Evolutionary conservation across 2,329 filamentous ascomycete genomes (phyloP).

Genomic region (Chrysosphaeria jannelii): DNA sequence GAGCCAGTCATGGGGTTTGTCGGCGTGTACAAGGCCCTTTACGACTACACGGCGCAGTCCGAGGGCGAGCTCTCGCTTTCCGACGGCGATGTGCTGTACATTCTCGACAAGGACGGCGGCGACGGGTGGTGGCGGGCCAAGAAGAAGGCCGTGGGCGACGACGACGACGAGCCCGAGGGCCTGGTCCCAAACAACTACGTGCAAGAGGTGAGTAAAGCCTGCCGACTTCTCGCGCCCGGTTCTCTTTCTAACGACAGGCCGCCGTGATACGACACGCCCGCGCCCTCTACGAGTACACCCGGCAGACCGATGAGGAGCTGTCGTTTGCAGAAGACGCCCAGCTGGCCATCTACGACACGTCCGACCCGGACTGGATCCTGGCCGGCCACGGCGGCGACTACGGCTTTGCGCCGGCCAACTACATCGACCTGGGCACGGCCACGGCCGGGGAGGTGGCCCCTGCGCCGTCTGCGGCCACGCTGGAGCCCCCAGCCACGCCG

Average conservation of each 20-base stretch:
- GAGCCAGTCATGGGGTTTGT: constrained; percentile 5
- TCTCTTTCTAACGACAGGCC: constrained; percentile 1
- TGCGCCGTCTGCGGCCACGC: constrained; percentile 10
- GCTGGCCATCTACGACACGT: constrained; percentile 62
- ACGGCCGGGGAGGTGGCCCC: constrained; percentile 10
- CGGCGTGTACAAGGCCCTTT: constrained; percentile 6
- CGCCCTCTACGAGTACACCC: constrained; percentile 91
- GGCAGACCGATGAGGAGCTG: constrained; percentile 91
- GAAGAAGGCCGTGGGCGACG: constrained; percentile 56
- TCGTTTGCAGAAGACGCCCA: constrained; percentile 75
- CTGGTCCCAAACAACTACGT: constrained; percentile 87
- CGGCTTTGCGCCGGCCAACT: constrained; percentile 87
- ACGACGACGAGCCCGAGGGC: constrained; percentile 74
- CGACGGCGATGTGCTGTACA: constrained; percentile 6
- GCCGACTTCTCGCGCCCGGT: constrained; percentile 1
- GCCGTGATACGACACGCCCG: constrained; percentile 36
- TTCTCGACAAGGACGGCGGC: constrained; percentile 28
- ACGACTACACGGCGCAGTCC: constrained; percentile 6
- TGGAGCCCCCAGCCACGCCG: too few relatives aligned
- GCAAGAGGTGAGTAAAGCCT: constrained; percentile 39
- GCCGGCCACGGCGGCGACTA: constrained; percentile 63
- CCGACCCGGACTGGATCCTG: constrained; percentile 89
- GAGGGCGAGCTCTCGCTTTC: constrained; percentile 6
- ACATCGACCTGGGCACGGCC: constrained; percentile 36
- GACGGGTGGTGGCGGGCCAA: constrained; percentile 90